A percentile compares a stretch with the other conserved stretches of the same genome.
These are phyloP conservation scores for Pleurotus djamor DNA, from an alignment of 768 basidiomycete genomes.

Conservation along the genomic window DNA sequence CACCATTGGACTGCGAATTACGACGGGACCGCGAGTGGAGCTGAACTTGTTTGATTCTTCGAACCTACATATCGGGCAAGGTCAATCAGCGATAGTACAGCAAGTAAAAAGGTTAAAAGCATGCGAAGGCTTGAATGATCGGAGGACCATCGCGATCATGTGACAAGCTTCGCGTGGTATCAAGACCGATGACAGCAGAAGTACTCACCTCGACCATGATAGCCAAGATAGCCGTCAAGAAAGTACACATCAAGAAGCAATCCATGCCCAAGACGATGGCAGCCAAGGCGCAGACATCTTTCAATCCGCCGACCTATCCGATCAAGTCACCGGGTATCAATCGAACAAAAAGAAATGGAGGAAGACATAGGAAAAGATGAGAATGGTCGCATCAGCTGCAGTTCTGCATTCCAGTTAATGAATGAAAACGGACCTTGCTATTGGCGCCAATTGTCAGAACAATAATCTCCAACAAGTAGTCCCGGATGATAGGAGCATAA, in stretches of 20 bases:
- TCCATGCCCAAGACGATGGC: constrained; percentile 86
- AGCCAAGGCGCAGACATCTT: constrained; percentile 93
- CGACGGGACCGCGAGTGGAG: constrained; percentile 36
- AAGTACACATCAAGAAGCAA: constrained; percentile 86
- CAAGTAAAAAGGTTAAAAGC: background rate
- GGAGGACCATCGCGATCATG: background rate
- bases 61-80: constrained; percentile 42
- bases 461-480: constrained; percentile 90
- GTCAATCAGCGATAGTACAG: background rate
- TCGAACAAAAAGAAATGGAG: background rate
- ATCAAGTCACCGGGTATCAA: background rate
- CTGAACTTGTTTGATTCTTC: constrained; percentile 65
- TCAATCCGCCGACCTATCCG: constrained; percentile 64
- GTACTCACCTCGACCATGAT: constrained; percentile 89
- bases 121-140: background rate
- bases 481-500: constrained; percentile 84
- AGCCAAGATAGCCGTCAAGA: constrained; percentile 85
- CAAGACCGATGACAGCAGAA: background rate
- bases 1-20: constrained; percentile 18
- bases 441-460: constrained; percentile 87
- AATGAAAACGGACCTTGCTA: constrained; percentile 45
- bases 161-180: background rate
- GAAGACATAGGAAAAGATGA: background rate
- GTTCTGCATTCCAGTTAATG: background rate
- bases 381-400: background rate